These are phyloP conservation scores for Miscanthus lutarioriparius DNA, from an alignment of 176 grass and related monocot genomes.

Conservation along the genomic window DNA sequence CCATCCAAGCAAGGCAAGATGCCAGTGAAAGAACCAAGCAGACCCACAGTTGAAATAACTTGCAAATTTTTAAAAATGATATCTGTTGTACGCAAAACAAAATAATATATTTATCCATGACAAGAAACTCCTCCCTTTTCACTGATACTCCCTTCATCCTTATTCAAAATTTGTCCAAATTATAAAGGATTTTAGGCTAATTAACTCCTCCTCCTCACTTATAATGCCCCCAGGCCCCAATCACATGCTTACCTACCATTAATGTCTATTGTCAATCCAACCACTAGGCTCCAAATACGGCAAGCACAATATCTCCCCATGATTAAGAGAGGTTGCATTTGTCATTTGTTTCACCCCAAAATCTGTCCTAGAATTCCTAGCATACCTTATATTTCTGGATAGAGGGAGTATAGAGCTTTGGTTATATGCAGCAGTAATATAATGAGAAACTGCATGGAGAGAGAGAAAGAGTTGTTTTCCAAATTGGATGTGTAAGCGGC, in stretches of 20 bases:
- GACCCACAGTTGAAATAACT: background rate
- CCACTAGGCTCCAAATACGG: background rate
- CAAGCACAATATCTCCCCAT: background rate
- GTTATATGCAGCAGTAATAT: background rate
- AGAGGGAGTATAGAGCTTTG: background rate
- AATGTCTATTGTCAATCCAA: background rate
- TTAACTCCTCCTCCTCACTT: background rate
- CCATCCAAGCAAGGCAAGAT: too few relatives aligned
- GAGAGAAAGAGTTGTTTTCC: too few relatives aligned
- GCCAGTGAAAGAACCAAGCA: too few relatives aligned
- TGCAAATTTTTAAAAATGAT: slow-evolving; percentile 6
- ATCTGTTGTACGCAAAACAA: background rate
- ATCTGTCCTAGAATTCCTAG: background rate
- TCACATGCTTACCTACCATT: background rate
- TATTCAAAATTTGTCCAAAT: background rate
- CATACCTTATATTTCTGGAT: background rate
- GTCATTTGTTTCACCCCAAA: too few relatives aligned
- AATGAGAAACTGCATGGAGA: background rate
- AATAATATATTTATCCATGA: slow-evolving; percentile 29
- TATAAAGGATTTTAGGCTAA: background rate
- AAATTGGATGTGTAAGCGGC: background rate
- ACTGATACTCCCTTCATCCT: background rate
- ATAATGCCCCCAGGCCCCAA: background rate
- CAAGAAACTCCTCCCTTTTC: background rate
- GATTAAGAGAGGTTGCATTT: too few relatives aligned